phyloP scores from a whole-genome alignment of 2,329 filamentous ascomycete genomes.

The Aureobasidium mangrovei region DNA sequence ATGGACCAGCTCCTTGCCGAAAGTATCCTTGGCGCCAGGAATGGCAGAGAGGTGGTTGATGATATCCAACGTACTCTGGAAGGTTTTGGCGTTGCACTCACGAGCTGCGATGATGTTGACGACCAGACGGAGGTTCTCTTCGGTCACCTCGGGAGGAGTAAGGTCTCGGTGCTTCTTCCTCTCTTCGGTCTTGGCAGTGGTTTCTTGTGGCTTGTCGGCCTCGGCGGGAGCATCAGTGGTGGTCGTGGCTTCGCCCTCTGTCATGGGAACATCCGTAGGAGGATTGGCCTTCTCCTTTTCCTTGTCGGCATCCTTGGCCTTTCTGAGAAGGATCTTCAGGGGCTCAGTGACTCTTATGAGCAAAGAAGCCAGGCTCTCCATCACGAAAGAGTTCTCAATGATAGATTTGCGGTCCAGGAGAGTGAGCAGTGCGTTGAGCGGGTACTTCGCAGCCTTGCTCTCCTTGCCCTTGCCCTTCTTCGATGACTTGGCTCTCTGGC shows the following conservation, averaged over 20 bases:
- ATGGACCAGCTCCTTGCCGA: slow-evolving; percentile 83
- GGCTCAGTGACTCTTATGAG: slow-evolving; percentile 84
- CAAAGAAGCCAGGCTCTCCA: slow-evolving; percentile 84
- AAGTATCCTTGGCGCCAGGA: slow-evolving; percentile 77
- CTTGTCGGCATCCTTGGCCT: slow-evolving; percentile 62
- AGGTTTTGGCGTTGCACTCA: slow-evolving; percentile 95
- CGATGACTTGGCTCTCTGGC: slow-evolving; percentile 57
- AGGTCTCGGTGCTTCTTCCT: slow-evolving; percentile 56
- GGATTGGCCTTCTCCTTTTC: slow-evolving; percentile 26
- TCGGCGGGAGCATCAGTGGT: slow-evolving; percentile 18
- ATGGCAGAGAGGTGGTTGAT: slow-evolving; percentile 96
- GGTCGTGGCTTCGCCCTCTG: slow-evolving; percentile 20
- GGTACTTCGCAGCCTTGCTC: slow-evolving; percentile 73
- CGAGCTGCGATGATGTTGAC: slow-evolving; percentile 92
- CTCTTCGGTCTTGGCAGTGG: slow-evolving; percentile 29
- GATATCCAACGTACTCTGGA: slow-evolving; percentile 94
- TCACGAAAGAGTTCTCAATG: slow-evolving; percentile 92
- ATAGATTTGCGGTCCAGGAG: slow-evolving; percentile 89
- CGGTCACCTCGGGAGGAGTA: slow-evolving; percentile 74
- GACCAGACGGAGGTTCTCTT: slow-evolving; percentile 84
- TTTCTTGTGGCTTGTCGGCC: slow-evolving; percentile 31
- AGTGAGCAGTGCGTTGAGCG: slow-evolving; percentile 80
- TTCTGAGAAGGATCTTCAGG: slow-evolving; percentile 70
- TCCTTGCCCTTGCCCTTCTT: slow-evolving; percentile 83
- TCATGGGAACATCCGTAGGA: slow-evolving; percentile 18